Percentiles rank a stretch among this genome's conserved stretches.
These are phyloP conservation scores for Solanum peruvianum DNA, from an alignment of 257 asterid species.

Conservation along the genomic window DNA sequence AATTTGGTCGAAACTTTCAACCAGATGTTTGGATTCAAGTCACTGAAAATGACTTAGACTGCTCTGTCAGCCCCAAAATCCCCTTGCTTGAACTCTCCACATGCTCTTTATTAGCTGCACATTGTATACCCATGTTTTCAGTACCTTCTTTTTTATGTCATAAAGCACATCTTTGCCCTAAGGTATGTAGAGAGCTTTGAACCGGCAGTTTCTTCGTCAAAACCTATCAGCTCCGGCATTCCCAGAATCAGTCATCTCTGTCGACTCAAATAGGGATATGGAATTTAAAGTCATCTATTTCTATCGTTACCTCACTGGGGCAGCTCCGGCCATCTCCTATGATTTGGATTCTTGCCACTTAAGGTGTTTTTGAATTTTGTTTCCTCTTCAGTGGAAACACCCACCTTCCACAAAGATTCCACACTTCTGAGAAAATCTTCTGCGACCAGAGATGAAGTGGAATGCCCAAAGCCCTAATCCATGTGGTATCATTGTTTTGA, in stretches of 20 bases:
- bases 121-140: neutral
- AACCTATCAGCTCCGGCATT: neutral
- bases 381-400: neutral
- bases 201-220: neutral
- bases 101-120: neutral
- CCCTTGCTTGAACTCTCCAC: neutral
- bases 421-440: neutral
- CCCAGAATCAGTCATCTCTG: neutral
- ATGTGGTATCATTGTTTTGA: neutral
- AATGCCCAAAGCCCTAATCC: neutral
- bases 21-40: neutral
- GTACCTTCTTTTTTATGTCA: neutral
- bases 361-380: neutral
- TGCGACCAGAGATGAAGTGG: neutral
- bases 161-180: neutral
- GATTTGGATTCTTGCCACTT: neutral
- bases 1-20: neutral
- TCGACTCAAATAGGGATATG: neutral
- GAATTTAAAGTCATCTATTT: neutral
- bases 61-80: neutral
- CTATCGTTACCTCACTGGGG: neutral
- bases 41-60: neutral
- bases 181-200: neutral
- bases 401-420: neutral
- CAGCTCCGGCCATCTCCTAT: neutral